Percentiles rank a stretch among this genome's conserved stretches.
These are phyloP conservation scores for Lyophyllum shimeji DNA, from an alignment of 768 basidiomycete species.

Conservation along the genomic window DNA sequence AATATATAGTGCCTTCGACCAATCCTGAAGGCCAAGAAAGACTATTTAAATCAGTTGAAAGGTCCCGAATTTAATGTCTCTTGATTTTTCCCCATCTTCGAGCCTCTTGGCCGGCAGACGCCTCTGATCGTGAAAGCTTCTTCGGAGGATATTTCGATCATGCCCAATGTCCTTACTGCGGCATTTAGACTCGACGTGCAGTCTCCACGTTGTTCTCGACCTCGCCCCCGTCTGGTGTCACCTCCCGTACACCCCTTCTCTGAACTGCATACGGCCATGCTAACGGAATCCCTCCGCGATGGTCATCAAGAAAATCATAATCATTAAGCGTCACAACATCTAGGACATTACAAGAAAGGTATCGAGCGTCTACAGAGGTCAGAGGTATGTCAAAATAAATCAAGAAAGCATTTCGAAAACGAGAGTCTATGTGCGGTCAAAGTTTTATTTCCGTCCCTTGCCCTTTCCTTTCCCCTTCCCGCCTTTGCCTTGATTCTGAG, in stretches of 20 bases:
- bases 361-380: constrained; percentile 9
- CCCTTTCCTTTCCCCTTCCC: constrained; percentile 21
- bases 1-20: not conserved
- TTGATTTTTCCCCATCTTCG: constrained; percentile 1
- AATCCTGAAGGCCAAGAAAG: not conserved
- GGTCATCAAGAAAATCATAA: constrained; percentile 1
- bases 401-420: constrained; percentile 15
- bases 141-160: not conserved
- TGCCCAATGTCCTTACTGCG: not conserved
- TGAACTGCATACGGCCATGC: no score
- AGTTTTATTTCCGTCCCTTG: constrained; percentile 16
- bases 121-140: constrained; percentile 8
- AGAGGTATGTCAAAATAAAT: constrained; percentile 15
- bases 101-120: constrained; percentile 1
- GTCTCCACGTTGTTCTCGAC: constrained; percentile 14
- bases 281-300: not conserved
- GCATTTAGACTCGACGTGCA: constrained; percentile 1
- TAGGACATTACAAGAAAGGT: constrained; percentile 11
- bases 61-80: constrained; percentile 2
- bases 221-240: no score
- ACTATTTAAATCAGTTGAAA: constrained; percentile 4
- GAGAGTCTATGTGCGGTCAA: no score
- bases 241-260: no score
- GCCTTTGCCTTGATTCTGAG: constrained; percentile 17
- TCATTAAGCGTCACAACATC: constrained; percentile 5